These are phyloP conservation scores for Hebeloma cylindrosporum DNA, from an alignment of 768 basidiomycete species.

Conservation along the genomic window DNA sequence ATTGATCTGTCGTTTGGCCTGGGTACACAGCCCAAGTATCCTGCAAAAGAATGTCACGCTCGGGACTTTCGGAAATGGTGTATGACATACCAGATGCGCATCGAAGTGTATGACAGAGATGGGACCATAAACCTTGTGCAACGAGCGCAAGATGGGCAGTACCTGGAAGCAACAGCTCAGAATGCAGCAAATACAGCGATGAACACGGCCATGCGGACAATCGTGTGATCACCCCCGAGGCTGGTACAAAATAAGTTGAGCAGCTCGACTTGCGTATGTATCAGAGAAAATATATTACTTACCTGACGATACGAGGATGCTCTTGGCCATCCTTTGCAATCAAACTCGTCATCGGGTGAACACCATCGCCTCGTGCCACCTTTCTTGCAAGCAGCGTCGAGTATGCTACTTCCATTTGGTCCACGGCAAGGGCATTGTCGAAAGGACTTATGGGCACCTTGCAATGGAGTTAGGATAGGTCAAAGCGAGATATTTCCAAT, in stretches of 20 bases:
- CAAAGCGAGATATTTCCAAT: background rate
- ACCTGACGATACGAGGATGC: constrained; percentile 77
- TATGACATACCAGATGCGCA: constrained; percentile 44
- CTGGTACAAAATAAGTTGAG: constrained; percentile 32
- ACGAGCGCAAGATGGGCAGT: constrained; percentile 78
- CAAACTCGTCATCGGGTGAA: constrained; percentile 34
- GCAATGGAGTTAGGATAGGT: background rate
- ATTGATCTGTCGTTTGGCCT: constrained; percentile 60
- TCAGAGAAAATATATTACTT: constrained; percentile 9
- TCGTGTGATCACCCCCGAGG: constrained; percentile 88
- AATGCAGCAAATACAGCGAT: constrained; percentile 41
- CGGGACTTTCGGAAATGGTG: background rate
- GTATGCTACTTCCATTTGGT: constrained; percentile 88
- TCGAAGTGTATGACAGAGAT: constrained; percentile 86
- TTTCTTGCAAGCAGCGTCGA: constrained; percentile 67
- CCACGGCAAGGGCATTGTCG: constrained; percentile 80
- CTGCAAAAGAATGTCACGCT: constrained; percentile 24
- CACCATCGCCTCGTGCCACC: constrained; percentile 38
- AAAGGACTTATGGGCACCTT: constrained; percentile 78
- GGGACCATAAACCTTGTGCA: constrained; percentile 79
- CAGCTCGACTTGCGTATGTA: background rate
- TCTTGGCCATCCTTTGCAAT: constrained; percentile 57
- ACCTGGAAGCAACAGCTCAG: constrained; percentile 48
- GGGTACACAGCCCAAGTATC: constrained; percentile 65
- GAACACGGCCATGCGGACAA: constrained; percentile 42